Conservation (phyloP, 2,329 filamentous ascomycete genomes). For the Colletotrichum spaethianum region DNA sequence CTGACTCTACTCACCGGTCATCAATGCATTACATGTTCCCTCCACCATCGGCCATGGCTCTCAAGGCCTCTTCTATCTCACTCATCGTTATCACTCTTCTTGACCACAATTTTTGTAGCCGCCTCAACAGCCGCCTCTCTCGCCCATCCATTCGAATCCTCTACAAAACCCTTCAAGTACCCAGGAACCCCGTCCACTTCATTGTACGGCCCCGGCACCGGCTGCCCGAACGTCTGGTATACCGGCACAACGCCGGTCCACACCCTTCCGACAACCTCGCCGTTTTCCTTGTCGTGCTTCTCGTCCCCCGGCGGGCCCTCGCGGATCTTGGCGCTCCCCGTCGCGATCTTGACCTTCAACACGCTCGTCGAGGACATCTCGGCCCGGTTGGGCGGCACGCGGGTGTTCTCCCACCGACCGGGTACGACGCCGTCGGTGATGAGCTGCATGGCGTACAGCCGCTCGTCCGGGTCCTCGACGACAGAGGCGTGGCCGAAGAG, state of each 20-base stretch:
- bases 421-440: conserved; percentile 83
- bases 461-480: conserved; percentile 78
- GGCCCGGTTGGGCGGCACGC: conserved; percentile 78
- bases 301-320: conserved; percentile 74
- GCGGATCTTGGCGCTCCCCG: conserved; percentile 83
- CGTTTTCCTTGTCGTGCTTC: conserved; percentile 61
- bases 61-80: not conserved
- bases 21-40: not conserved
- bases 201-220: conserved; percentile 73
- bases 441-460: conserved; percentile 82
- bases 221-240: conserved; percentile 74
- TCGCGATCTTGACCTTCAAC: conserved; percentile 76
- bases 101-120: conserved; percentile 1
- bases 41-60: too few species aligned
- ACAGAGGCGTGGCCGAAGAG: conserved; percentile 81
- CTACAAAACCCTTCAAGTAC: conserved; percentile 67
- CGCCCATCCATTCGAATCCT: conserved; percentile 52
- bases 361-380: conserved; percentile 85
- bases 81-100: not conserved
- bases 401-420: conserved; percentile 77
- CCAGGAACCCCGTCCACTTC: conserved; percentile 70
- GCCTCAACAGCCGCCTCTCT: conserved; percentile 46
- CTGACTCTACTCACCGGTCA: not conserved
- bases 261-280: conserved; percentile 55
- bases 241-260: conserved; percentile 76